These are phyloP conservation scores for Kernera saxatilis DNA, from an alignment of 345 rosid genomes.

Conservation along the genomic window DNA sequence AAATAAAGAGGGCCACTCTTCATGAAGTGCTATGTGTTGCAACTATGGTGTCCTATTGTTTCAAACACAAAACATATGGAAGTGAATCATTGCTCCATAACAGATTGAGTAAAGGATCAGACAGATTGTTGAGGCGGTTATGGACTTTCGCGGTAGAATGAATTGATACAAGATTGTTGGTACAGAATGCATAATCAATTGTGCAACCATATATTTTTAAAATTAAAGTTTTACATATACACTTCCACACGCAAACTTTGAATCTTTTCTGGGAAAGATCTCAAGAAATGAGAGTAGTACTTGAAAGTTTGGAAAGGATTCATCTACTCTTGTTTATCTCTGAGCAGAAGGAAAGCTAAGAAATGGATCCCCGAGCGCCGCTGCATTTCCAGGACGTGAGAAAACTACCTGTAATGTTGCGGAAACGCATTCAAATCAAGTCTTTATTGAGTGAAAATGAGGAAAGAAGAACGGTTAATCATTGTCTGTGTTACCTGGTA, in stretches of 20 bases:
- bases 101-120: neutral
- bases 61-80: neutral
- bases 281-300: neutral
- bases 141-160: no score
- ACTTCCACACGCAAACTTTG: neutral
- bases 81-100: neutral
- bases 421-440: neutral
- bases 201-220: neutral
- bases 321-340: neutral
- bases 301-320: neutral
- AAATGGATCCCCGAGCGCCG: slow-evolving; percentile 42
- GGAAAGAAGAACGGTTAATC: neutral
- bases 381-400: slow-evolving; percentile 61
- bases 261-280: neutral
- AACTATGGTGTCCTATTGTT: neutral
- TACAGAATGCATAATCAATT: neutral
- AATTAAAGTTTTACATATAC: neutral
- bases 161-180: no score
- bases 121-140: neutral
- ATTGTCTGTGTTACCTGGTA: neutral
- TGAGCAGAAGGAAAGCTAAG: slow-evolving; percentile 24
- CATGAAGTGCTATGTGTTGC: neutral
- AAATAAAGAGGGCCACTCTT: slow-evolving; percentile 14
- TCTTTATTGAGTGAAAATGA: neutral
- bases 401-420: slow-evolving; percentile 42